Base-by-base conservation (phyloP, 169 alveolate genomes). In the Plasmodium inui region DNA sequence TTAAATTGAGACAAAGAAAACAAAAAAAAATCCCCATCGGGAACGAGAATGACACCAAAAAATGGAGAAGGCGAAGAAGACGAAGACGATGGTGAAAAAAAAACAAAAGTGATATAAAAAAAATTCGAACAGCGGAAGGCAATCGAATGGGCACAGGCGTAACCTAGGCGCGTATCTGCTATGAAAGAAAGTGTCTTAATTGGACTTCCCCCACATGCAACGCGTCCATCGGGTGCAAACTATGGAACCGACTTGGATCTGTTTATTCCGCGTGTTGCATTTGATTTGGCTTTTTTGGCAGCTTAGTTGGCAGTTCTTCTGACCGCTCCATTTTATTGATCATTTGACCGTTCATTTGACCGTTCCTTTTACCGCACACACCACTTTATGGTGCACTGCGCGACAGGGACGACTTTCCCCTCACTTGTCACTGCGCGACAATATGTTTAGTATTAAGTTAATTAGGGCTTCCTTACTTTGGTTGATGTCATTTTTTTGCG, bases 381-480 rank as follows among this genome's bases (percentile, higher is more conserved):
- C 53, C 22, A 73, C 22, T 14, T 28, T 14, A 28, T 3, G 1
- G 53, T 30, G 82, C 3, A 6, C 55, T 73, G 53, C 53, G 28
- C 30, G n/a, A 28, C 14, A 73, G 22, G 46, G 41, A 3, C 0
- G 19, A 14, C n/a, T 67, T 83, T 28, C 19, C 30, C 39, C 79
- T 88, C 61, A 88, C 28, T 88, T 88, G 28, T 55, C 53, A 80
- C 19, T 67, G 19, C 94, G 84, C 14, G 94, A 19, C 22, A 88
- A 17, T 3, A 78, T 44, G 53, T 88, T 88, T 9, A 88, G 46
- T 2, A 88, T 61, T 26, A 79, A 28, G 55, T 61, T 78, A 12
- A 55, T 88, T 26, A 88, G 37, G 8, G 89, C 94, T 80, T 78
- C 90, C 28, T 57, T 53, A 61, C 72, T 57, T 39, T 88, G 89